Base-by-base conservation (phyloP, 768 basidiomycete genomes). In the Xerocomus spinulosus region DNA sequence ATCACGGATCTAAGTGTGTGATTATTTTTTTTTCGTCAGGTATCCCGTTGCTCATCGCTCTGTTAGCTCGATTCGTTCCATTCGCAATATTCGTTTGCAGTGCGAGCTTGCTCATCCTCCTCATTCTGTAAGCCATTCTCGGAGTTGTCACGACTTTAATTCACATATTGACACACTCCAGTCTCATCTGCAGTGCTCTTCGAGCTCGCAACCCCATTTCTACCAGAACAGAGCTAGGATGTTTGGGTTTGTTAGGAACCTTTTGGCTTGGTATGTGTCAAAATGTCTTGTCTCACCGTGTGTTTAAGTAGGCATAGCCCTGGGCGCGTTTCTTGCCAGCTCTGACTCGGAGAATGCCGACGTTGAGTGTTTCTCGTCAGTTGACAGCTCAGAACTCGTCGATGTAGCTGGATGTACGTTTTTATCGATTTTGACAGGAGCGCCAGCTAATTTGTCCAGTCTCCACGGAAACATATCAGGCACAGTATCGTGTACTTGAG, bases 401-500 rank as follows among this genome's bases (percentile, higher is more conserved):
- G 76, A 81, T 25, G 67, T 79, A 47, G 79, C 83, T 46, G 79
- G 76, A 53, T 89, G 87, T 89, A 59, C 70, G 86, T 74, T 32
- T 34, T 15, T 37, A 18, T 2, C 20, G 30, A 44, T 30, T 35
- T 37, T 44, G 56, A 51, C 17, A 5, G 3, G 17, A 23, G 40
- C 36, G 57, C 48, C 30, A 36, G 56, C 33, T 20, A 41, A 46
- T 32, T 25, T 9, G 17, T 15, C 57, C 14, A 91, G 89, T 90
- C 69, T 82, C 86, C 47, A 90, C 87, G 20, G 85, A 88, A 57
- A 86, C 86, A 51, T 92, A 85, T 64, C 89, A 89, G 55, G 87
- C 88, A n/a, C 89, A 90, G 73, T 91, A 90, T 63, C 81, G 83
- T 24, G 88, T 90, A 17, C 72, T 92, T 50, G 86, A 82, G 65